phyloP scores from a whole-genome alignment of 192 early-diverging fungal genomes.

The Coemansia sp. region DNA sequence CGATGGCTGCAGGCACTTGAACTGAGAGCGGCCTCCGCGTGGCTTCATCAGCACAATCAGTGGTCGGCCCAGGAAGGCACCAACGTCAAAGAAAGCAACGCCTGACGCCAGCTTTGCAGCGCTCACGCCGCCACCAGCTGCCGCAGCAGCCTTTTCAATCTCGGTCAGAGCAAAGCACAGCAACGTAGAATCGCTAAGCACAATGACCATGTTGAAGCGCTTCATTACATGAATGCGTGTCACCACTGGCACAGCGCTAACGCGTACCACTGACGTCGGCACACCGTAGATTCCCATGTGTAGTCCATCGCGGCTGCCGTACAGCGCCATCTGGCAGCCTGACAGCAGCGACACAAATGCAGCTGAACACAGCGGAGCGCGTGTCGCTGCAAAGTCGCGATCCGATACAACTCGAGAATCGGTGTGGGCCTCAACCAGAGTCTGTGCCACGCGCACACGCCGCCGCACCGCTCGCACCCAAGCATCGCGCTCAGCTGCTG shows the following conservation, averaged over 20 bases:
- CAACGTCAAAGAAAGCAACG: conserved; percentile 49
- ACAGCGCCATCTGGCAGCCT: conserved; percentile 50
- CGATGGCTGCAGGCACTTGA: conserved; percentile 53
- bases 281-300: conserved; percentile 51
- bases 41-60: conserved; percentile 49
- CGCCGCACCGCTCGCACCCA: conserved; percentile 30
- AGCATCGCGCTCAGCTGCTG: conserved; percentile 26
- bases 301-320: conserved; percentile 46
- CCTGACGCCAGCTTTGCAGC: conserved; percentile 46
- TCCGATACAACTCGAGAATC: conserved; percentile 45
- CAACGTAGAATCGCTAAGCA: conserved; percentile 39
- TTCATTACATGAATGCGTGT: conserved; percentile 44
- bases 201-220: conserved; percentile 38
- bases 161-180: conserved; percentile 39
- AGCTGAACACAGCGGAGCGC: conserved; percentile 46
- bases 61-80: conserved; percentile 33
- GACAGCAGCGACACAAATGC: conserved; percentile 34
- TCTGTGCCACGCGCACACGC: conserved; percentile 44
- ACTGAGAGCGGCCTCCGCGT: conserved; percentile 48
- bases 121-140: conserved; percentile 15
- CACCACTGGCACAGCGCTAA: conserved; percentile 20
- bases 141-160: conserved; percentile 35
- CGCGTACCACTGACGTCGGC: conserved; percentile 47
- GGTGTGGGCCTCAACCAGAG: conserved; percentile 51
- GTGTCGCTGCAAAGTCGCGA: conserved; percentile 36